phyloP scores from a whole-genome alignment of 352 stramenopile genomes.

The Plasmopara viticola region DNA sequence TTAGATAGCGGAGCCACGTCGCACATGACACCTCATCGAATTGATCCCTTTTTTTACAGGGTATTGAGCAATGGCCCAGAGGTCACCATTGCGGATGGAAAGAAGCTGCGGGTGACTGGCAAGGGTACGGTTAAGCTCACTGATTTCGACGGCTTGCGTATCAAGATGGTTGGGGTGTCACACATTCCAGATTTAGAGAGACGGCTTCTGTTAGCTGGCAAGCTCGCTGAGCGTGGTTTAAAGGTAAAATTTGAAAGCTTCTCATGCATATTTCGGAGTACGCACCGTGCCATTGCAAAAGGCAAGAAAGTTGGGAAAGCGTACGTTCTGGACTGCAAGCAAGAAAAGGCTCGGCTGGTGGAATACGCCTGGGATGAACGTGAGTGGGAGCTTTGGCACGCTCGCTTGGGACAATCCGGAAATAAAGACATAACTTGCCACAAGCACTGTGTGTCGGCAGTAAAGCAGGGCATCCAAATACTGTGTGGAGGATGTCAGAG shows the following conservation, averaged over 20 bases:
- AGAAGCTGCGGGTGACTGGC: too few species aligned
- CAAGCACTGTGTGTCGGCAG: not conserved
- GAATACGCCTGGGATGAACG: not conserved
- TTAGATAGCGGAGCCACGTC: not conserved
- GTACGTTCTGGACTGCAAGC: not conserved
- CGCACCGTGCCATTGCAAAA: not conserved
- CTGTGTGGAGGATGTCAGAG: not conserved
- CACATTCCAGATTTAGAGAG: conserved; percentile 6
- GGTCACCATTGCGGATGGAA: not conserved
- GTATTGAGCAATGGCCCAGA: not conserved
- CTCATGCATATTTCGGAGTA: not conserved
- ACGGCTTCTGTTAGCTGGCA: conserved; percentile 15
- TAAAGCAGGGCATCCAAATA: not conserved
- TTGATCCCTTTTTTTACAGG: not conserved
- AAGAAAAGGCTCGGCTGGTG: not conserved
- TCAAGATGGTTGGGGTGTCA: not conserved
- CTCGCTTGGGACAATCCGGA: not conserved
- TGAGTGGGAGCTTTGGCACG: conserved; percentile 3
- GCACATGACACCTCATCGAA: not conserved
- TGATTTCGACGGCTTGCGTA: not conserved
- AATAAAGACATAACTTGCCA: not conserved
- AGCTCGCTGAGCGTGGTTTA: conserved; percentile 8
- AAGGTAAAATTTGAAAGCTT: conserved; percentile 8
- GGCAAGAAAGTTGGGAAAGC: conserved; percentile 2
- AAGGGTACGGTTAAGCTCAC: not conserved